phyloP scores from a whole-genome alignment of 768 basidiomycete species.

The Boletus sensibilis region DNA sequence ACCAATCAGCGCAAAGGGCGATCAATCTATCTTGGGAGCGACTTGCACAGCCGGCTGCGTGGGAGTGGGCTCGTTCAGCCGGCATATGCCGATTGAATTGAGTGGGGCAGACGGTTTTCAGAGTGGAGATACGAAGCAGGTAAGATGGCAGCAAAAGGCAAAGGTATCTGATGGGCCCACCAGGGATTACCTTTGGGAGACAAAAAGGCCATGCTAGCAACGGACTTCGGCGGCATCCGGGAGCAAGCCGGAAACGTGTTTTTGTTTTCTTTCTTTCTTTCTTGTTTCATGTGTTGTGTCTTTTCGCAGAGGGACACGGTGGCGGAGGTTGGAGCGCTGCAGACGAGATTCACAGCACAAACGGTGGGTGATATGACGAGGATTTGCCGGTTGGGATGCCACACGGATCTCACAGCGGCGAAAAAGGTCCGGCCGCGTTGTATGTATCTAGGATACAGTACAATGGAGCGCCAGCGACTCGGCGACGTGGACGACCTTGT shows the following conservation, averaged over 20 bases:
- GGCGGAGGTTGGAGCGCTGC: no score
- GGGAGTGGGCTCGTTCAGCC: constrained; percentile 14
- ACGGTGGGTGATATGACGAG: background rate
- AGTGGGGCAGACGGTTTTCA: constrained; percentile 7
- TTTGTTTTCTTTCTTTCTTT: background rate
- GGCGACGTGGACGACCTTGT: background rate
- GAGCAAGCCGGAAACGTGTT: constrained; percentile 7
- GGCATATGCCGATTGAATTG: constrained; percentile 33
- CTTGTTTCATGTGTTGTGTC: background rate
- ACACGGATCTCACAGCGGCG: constrained; percentile 18
- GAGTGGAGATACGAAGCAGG: constrained; percentile 26
- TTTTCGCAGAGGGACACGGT: no score
- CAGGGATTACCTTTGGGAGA: constrained; percentile 9
- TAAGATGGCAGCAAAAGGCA: constrained; percentile 6
- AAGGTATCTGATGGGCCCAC: constrained; percentile 6
- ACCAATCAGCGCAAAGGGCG: constrained; percentile 18
- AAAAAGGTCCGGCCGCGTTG: constrained; percentile 10
- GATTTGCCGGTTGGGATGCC: background rate
- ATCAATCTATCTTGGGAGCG: constrained; percentile 22
- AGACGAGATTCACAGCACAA: background rate
- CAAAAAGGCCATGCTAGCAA: constrained; percentile 15
- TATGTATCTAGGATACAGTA: constrained; percentile 13
- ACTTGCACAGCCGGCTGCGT: constrained; percentile 30
- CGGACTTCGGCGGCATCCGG: constrained; percentile 15
- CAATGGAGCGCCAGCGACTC: background rate